These are phyloP conservation scores for Aspergillus piperis DNA, from an alignment of 2,329 filamentous ascomycete genomes.

Conservation along the genomic window DNA sequence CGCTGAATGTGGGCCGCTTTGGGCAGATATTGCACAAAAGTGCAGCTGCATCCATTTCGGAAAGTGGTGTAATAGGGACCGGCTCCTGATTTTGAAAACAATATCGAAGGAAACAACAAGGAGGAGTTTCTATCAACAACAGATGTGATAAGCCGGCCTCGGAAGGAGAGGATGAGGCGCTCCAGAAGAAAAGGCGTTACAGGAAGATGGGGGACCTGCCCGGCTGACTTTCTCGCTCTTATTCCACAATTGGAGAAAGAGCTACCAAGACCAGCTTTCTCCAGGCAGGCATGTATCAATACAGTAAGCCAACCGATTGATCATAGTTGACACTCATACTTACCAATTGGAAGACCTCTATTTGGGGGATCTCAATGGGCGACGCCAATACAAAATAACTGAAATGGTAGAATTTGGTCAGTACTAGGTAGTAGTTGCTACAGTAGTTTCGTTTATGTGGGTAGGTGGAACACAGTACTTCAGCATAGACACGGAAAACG, in stretches of 20 bases:
- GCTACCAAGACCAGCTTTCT: conserved; percentile 3
- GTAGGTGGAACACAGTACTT: no score
- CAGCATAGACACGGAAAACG: no score
- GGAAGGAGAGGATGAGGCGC: background rate
- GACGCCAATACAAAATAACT: no score
- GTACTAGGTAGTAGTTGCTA: no score
- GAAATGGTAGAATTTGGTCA: no score
- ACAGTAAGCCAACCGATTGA: no score
- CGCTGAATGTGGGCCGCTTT: conserved; percentile 77
- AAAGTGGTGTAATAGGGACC: conserved; percentile 6
- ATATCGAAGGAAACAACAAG: conserved; percentile 29
- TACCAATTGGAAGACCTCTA: no score
- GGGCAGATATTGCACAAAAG: conserved; percentile 83
- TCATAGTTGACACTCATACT: no score
- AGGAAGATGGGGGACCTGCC: background rate
- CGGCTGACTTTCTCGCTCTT: conserved; percentile 5
- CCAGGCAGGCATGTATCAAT: no score
- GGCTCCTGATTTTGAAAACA: conserved; percentile 8
- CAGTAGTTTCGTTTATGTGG: no score
- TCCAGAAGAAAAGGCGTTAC: background rate
- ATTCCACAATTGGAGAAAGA: conserved; percentile 15
- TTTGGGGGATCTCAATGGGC: no score
- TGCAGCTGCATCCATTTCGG: conserved; percentile 56
- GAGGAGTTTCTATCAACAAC: conserved; percentile 20
- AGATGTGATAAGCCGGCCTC: background rate